phyloP scores from a whole-genome alignment of 768 basidiomycete species.

The Suillus variegatus region DNA sequence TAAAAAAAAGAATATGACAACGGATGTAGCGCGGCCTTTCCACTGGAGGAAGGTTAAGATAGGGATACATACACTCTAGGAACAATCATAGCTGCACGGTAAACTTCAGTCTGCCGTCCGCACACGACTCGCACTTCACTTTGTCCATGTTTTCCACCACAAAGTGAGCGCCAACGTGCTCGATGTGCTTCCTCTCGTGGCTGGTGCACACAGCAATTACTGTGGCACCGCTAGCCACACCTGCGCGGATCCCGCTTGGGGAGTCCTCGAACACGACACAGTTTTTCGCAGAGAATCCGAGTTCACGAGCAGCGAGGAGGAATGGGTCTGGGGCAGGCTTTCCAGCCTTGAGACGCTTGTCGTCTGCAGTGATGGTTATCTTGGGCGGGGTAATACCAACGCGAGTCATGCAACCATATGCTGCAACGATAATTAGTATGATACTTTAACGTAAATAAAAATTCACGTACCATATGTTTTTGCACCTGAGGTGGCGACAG shows the following conservation, averaged over 20 bases:
- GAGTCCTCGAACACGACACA: constrained; percentile 83
- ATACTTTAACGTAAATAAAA: background rate
- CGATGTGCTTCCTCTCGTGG: constrained; percentile 58
- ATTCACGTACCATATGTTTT: constrained; percentile 59
- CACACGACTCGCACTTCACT: constrained; percentile 42
- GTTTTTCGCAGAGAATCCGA: constrained; percentile 55
- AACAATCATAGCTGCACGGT: constrained; percentile 31
- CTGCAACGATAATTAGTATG: constrained; percentile 25
- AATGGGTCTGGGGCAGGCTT: constrained; percentile 67
- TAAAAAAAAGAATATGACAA: background rate
- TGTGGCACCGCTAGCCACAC: constrained; percentile 70
- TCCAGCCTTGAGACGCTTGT: constrained; percentile 67
- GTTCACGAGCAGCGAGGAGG: constrained; percentile 60
- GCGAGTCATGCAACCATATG: constrained; percentile 68
- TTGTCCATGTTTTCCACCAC: constrained; percentile 57
- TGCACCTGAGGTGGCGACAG: constrained; percentile 74
- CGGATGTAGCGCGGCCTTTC: background rate
- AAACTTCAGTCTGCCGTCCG: constrained; percentile 46
- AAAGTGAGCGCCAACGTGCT: constrained; percentile 57
- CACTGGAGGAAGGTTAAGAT: background rate
- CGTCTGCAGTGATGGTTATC: constrained; percentile 76
- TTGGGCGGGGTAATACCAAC: constrained; percentile 68
- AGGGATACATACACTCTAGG: background rate
- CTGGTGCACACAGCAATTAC: constrained; percentile 77
- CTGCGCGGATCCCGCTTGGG: constrained; percentile 63